Conservation (phyloP, 805 yeast genomes). For the Yarrowia divulgata region DNA sequence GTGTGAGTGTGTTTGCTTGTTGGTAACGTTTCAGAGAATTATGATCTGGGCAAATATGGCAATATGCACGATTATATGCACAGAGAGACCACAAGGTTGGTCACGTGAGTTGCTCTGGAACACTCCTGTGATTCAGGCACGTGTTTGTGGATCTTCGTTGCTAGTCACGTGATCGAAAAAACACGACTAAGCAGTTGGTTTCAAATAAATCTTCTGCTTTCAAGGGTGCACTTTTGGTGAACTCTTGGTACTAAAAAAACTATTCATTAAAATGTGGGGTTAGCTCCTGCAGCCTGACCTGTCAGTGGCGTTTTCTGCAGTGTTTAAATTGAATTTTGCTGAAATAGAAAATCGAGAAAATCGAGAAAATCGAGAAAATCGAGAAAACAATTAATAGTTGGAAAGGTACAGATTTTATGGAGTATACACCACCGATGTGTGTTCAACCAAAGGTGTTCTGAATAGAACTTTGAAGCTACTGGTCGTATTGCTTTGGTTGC, state of each 20-base stretch:
- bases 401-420: no score
- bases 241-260: not conserved
- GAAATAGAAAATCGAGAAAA: no score
- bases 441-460: no score
- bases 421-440: no score
- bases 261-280: not conserved
- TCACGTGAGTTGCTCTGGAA: constrained; percentile 34
- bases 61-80: constrained; percentile 34
- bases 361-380: no score
- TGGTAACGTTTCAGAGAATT: no score
- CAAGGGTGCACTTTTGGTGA: no score
- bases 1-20: not conserved
- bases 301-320: not conserved
- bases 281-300: not conserved
- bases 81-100: not conserved
- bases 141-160: not conserved
- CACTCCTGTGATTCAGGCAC: not conserved
- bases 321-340: no score
- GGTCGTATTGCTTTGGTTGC: no score
- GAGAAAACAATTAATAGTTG: no score
- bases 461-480: no score
- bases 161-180: constrained; percentile 1
- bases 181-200: not conserved
- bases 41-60: constrained; percentile 1
- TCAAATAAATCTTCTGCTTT: no score